Evolutionary conservation across 2,329 filamentous ascomycete genomes (phyloP).

Genomic region (Botrytis paeoniae): DNA sequence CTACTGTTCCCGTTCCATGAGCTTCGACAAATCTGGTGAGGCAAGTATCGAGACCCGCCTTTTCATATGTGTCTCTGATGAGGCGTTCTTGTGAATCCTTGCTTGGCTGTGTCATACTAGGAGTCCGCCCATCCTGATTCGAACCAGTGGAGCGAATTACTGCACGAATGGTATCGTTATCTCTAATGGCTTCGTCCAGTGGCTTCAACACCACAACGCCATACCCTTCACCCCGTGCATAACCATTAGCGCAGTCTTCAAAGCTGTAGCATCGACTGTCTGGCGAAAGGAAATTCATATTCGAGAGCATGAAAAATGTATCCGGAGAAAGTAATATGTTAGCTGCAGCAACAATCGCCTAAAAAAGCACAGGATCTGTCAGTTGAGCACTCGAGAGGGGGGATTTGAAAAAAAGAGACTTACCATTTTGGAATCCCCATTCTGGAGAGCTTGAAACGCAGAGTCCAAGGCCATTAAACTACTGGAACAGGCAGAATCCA

Average conservation of each 20-base stretch:
- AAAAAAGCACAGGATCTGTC: too few species aligned
- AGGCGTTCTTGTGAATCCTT: constrained; percentile 40
- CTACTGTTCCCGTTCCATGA: too few species aligned
- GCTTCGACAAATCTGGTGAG: too few species aligned
- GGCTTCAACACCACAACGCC: constrained; percentile 57
- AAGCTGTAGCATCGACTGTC: constrained; percentile 49
- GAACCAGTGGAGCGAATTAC: constrained; percentile 52
- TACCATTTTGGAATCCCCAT: constrained; percentile 39
- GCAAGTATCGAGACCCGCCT: constrained; percentile 12
- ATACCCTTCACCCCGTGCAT: constrained; percentile 60
- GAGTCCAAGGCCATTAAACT: constrained; percentile 53
- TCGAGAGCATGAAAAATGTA: constrained; percentile 30
- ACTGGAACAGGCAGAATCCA: constrained; percentile 58
- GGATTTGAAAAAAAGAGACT: constrained; percentile 41
- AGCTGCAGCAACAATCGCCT: too few species aligned
- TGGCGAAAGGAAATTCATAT: constrained; percentile 11
- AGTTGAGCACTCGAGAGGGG: too few species aligned
- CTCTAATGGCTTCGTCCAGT: constrained; percentile 53
- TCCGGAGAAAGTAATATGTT: too few species aligned
- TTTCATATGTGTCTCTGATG: constrained; percentile 17
- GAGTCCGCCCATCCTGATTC: constrained; percentile 56
- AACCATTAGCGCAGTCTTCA: constrained; percentile 58
- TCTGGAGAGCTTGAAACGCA: constrained; percentile 47
- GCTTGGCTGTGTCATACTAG: constrained; percentile 52
- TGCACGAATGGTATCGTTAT: constrained; percentile 56